Percentiles rank a stretch among this genome's conserved stretches.
These are phyloP conservation scores for Eucommia ulmoides DNA, from an alignment of 257 asterid species.

Conservation along the genomic window DNA sequence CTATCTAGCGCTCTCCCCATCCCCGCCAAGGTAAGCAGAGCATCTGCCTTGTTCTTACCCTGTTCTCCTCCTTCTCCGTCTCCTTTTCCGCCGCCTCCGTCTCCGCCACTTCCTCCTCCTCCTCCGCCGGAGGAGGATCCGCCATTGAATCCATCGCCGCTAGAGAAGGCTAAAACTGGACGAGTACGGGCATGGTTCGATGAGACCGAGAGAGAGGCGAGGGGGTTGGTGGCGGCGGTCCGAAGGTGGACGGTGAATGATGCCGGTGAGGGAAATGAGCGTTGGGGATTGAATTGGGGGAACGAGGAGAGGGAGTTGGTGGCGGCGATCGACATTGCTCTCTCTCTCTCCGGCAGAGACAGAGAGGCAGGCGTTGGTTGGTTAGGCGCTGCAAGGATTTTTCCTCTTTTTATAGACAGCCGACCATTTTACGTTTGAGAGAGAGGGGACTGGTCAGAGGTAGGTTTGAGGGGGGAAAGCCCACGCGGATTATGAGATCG, in stretches of 20 bases:
- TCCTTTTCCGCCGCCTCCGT: constrained; percentile 35
- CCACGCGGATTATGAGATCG: too few relatives aligned
- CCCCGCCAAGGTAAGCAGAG: constrained; percentile 15
- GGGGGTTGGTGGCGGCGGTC: constrained; percentile 7
- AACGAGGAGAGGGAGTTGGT: constrained; percentile 13
- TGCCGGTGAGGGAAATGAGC: constrained; percentile 8
- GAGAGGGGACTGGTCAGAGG: too few relatives aligned
- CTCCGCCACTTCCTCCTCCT: constrained; percentile 4
- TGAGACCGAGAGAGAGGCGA: constrained; percentile 9
- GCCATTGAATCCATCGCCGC: constrained; percentile 12
- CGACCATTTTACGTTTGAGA: too few relatives aligned
- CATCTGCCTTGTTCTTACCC: constrained; percentile 7
- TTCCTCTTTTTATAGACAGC: too few relatives aligned
- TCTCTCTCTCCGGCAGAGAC: constrained; percentile 2
- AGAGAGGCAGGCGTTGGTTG: too few relatives aligned
- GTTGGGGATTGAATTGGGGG: constrained; percentile 4
- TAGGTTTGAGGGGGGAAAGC: too few relatives aligned
- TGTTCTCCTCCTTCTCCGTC: constrained; percentile 23
- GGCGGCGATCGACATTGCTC: constrained; percentile 19
- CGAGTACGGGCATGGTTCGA: constrained; percentile 8
- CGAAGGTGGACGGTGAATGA: constrained; percentile 7
- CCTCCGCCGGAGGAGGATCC: constrained; percentile 7
- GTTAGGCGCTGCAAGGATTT: too few relatives aligned
- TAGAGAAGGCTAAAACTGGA: constrained; percentile 16
- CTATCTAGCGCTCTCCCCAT: constrained; percentile 65